Evolutionary conservation across 176 grass and related monocot genomes (phyloP), one percentile per base, ranked within the genome.

Genomic region (Oryza meridionalis): DNA sequence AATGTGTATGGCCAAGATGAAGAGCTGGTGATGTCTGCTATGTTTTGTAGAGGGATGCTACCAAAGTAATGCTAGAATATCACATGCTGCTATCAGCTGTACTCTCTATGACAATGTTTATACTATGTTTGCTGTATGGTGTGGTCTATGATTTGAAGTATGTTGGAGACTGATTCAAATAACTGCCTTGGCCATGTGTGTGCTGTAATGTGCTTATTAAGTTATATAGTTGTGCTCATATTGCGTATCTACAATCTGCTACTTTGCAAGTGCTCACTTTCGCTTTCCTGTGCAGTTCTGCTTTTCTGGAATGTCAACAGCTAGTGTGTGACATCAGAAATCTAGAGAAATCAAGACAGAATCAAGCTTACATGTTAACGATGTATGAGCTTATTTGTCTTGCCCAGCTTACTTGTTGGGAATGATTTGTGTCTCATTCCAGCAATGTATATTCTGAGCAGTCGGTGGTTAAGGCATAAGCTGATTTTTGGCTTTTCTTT

Each of bases 121-220:
- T 83, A 83, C 53, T 84, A 15, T 80, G 49, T 53, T 55, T 55
- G 68, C 9, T 83, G 75, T 69, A 35, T 44, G 76, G 19, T 63
- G 70, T 63, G 17, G 17, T 86, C 50, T 83, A 65, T 84, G 84
- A 69, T 83, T 80, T 80, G 84, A 78, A 84, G 38, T 24, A 75
- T 53, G 80, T 9, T 76, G 62, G 79, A 84, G 75, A 75, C 84
- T 32, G 62, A 31, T 79, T 51, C 42, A 90, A 90, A 90, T 86
- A 90, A 87, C 53, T 45, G 50, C 84, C 84, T 70, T 79, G 62
- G 69, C 51, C 55, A 77, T 87, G 86, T 80, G 59, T 22, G 22
- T 26, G 19, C 14, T 82, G 62, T 75, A 79, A 24, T 86, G 43
- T 86, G 49, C 63, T 55, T 82, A 22, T 70, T 72, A 82, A 86